Percentiles rank a stretch among this genome's conserved stretches.
Conservation (phyloP, 2,329 filamentous ascomycete species). For the Fusarium sulawesiense region DNA sequence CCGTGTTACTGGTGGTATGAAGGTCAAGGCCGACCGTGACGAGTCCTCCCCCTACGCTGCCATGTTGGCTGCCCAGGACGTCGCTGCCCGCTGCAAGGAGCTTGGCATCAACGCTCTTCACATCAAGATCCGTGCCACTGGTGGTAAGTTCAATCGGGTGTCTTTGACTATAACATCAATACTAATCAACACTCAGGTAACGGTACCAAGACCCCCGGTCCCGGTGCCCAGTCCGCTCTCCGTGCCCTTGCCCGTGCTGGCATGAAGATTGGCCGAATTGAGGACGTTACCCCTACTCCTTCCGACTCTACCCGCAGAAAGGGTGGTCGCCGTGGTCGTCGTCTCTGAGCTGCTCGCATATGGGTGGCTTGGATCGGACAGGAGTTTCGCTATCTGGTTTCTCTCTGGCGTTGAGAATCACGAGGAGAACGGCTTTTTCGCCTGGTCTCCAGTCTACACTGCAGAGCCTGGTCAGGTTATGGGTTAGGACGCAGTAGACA, state of each 20-base stretch:
- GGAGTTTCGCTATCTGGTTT: slow-evolving; percentile 61
- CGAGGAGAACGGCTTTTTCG: slow-evolving; percentile 76
- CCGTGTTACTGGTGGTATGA: slow-evolving; percentile 99
- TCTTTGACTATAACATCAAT: neutral
- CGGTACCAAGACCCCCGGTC: slow-evolving; percentile 99
- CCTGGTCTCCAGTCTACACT: slow-evolving; percentile 71
- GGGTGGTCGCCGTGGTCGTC: slow-evolving; percentile 99
- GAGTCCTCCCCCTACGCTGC: slow-evolving; percentile 99
- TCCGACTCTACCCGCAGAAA: slow-evolving; percentile 99
- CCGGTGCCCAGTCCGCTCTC: slow-evolving; percentile 98
- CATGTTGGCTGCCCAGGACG: slow-evolving; percentile 99
- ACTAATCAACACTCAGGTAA: slow-evolving; percentile 70
- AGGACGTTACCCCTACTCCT: slow-evolving; percentile 99
- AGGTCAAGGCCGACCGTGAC: slow-evolving; percentile 99
- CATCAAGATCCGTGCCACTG: slow-evolving; percentile 99
- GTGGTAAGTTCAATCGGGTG: slow-evolving; percentile 71
- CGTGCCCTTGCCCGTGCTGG: slow-evolving; percentile 98
- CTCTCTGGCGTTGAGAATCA: slow-evolving; percentile 75
- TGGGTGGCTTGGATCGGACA: slow-evolving; percentile 50
- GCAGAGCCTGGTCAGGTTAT: slow-evolving; percentile 55
- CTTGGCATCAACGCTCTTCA: slow-evolving; percentile 89
- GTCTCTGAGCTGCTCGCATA: slow-evolving; percentile 77
- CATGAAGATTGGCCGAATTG: slow-evolving; percentile 99
- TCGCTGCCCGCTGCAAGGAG: slow-evolving; percentile 85
- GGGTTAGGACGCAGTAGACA: slow-evolving; percentile 53